A percentile compares a stretch with the other conserved stretches of the same genome.
Evolutionary conservation across 2,329 filamentous ascomycete species (phyloP).

Genomic region (Aureobasidium sp.): DNA sequence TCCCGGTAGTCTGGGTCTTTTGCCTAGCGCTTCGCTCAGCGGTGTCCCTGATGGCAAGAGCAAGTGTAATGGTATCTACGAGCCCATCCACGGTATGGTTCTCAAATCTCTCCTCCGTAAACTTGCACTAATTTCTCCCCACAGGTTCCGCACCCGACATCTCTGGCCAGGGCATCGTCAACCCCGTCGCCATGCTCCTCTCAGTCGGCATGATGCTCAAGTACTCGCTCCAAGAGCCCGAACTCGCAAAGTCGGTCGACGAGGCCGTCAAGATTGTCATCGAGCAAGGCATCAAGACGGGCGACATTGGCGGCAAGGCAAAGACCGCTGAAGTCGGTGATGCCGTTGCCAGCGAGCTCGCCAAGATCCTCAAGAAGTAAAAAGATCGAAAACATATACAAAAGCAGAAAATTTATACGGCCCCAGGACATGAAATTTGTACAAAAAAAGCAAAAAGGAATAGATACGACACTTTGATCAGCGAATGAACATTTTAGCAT

Average conservation of each 20-base stretch:
- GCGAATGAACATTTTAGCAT: not conserved
- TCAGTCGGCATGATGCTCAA: conserved; percentile 94
- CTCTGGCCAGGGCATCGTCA: conserved; percentile 82
- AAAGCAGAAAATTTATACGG: not conserved
- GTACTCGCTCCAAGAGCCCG: conserved; percentile 76
- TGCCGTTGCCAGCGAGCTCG: conserved; percentile 68
- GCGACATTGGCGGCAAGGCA: conserved; percentile 73
- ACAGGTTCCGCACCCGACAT: conserved; percentile 86
- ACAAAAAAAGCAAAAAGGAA: not conserved
- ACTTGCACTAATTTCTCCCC: conserved; percentile 4
- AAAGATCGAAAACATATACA: not conserved
- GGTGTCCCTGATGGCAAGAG: conserved; percentile 79
- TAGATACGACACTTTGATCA: not conserved
- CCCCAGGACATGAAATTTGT: not conserved
- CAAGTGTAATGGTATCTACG: conserved; percentile 89
- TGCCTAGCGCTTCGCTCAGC: conserved; percentile 81
- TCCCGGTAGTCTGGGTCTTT: conserved; percentile 77
- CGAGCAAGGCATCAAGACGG: conserved; percentile 70
- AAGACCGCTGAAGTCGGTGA: conserved; percentile 76
- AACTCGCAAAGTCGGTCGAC: conserved; percentile 73
- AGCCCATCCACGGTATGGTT: conserved; percentile 82
- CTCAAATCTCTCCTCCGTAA: not conserved
- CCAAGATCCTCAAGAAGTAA: conserved; percentile 52
- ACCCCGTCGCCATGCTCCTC: conserved; percentile 85
- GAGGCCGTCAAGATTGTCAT: conserved; percentile 72